Conservation (phyloP, 495 filamentous ascomycete genomes). For the Aspergillus coremiiformis region DNA sequence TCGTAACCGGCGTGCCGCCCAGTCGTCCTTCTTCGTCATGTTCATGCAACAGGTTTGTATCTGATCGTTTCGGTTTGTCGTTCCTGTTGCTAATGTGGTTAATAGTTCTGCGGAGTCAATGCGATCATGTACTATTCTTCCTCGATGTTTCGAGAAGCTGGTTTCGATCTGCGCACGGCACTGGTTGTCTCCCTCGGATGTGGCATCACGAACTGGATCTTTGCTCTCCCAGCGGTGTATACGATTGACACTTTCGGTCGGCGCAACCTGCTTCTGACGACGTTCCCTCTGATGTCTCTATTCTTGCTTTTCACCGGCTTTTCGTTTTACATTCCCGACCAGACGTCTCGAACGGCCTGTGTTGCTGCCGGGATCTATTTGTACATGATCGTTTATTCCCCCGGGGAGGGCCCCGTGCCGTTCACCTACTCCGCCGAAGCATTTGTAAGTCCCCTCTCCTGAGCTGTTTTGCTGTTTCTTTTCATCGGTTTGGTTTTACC, state of each 20-base stretch:
- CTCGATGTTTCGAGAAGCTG: conserved; percentile 45
- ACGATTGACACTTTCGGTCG: conserved; percentile 83
- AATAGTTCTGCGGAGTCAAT: conserved; percentile 41
- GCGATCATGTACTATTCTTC: conserved; percentile 52
- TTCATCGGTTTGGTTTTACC: neutral
- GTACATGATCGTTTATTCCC: conserved; percentile 68
- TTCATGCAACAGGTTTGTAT: conserved; percentile 70
- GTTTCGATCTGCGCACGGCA: conserved; percentile 46
- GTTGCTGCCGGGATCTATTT: conserved; percentile 67
- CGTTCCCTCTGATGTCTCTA: conserved; percentile 69
- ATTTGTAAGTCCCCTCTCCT: conserved; percentile 14
- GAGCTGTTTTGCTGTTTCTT: no score
- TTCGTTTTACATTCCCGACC: conserved; percentile 62
- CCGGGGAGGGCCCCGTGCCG: conserved; percentile 74
- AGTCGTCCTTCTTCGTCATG: conserved; percentile 73
- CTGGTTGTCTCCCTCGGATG: conserved; percentile 65
- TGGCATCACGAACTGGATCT: conserved; percentile 73
- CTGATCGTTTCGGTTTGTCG: neutral
- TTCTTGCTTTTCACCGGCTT: conserved; percentile 74
- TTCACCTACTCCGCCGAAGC: conserved; percentile 81
- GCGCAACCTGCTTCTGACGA: conserved; percentile 66
- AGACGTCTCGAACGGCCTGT: conserved; percentile 38
- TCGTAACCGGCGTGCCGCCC: conserved; percentile 69
- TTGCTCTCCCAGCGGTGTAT: conserved; percentile 69
- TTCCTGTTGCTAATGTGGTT: neutral